Evolutionary conservation across 306 rosid genomes (phyloP).

Genomic region (Lathyrus aphaca): DNA sequence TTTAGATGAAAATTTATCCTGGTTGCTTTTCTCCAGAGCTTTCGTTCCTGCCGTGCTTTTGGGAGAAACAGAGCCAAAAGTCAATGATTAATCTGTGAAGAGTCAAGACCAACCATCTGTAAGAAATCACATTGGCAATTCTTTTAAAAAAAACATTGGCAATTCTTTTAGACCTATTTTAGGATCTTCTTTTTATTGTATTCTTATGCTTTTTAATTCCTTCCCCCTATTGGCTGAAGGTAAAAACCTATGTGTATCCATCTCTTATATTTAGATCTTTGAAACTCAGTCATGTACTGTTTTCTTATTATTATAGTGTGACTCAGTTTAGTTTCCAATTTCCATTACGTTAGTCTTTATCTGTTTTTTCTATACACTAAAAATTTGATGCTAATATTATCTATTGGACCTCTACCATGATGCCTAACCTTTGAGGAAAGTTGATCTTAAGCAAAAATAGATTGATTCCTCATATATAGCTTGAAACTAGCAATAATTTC

Average conservation of each 20-base stretch:
- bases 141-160: conserved; percentile 12
- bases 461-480: conserved; percentile 21
- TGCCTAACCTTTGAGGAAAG: conserved; percentile 18
- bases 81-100: conserved; percentile 77
- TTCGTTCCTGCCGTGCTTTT: conserved; percentile 98
- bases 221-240: background rate
- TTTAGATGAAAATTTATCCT: conserved; percentile 26
- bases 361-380: background rate
- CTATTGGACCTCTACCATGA: conserved; percentile 22
- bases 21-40: conserved; percentile 62
- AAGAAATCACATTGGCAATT: conserved; percentile 47
- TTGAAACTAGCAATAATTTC: too few relatives aligned
- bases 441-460: conserved; percentile 1
- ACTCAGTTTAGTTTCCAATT: conserved; percentile 6
- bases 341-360: conserved; percentile 5
- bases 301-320: conserved; percentile 13
- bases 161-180: conserved; percentile 20
- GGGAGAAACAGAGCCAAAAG: conserved; percentile 89
- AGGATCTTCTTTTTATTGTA: conserved; percentile 21
- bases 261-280: conserved; percentile 22
- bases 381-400: conserved; percentile 13
- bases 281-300: conserved; percentile 15
- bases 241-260: background rate
- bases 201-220: conserved; percentile 10
- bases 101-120: conserved; percentile 77